These are phyloP conservation scores for Colletotrichum filicis DNA, from an alignment of 2,329 filamentous ascomycete genomes.

Conservation along the genomic window DNA sequence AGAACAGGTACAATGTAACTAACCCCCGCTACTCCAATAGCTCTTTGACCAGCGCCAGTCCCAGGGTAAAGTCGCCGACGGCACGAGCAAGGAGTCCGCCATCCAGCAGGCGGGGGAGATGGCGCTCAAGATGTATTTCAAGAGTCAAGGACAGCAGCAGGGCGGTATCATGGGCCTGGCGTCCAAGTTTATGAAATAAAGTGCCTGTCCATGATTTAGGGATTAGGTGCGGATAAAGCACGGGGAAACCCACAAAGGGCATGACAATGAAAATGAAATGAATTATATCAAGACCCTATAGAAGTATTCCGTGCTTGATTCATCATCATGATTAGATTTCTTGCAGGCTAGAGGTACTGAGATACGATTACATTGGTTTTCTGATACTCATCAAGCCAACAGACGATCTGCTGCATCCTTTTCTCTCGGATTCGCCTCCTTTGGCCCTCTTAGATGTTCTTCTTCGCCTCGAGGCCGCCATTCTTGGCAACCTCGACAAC, in stretches of 20 bases:
- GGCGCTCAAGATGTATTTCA: slow-evolving; percentile 92
- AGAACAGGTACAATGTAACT: not conserved
- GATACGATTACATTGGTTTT: not conserved
- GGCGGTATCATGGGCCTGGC: slow-evolving; percentile 60
- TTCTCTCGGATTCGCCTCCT: too few relatives aligned
- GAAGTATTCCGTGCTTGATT: too few relatives aligned
- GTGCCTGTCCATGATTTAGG: too few relatives aligned
- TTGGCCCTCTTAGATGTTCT: slow-evolving; percentile 6
- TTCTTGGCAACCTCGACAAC: slow-evolving; percentile 53
- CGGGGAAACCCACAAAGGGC: too few relatives aligned
- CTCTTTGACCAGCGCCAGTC: slow-evolving; percentile 70
- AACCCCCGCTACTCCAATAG: slow-evolving; percentile 42
- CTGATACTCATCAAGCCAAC: not conserved
- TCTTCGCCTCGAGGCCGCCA: slow-evolving; percentile 30
- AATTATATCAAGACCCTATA: too few relatives aligned
- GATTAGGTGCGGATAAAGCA: too few relatives aligned
- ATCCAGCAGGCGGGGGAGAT: slow-evolving; percentile 84
- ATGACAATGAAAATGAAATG: too few relatives aligned
- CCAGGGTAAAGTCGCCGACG: slow-evolving; percentile 63
- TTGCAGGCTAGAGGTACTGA: not conserved
- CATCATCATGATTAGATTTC: too few relatives aligned
- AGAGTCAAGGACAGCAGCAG: slow-evolving; percentile 72
- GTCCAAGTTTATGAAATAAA: slow-evolving; percentile 57
- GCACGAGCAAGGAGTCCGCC: slow-evolving; percentile 82
- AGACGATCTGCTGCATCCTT: too few relatives aligned